Conservation (phyloP, 306 rosid genomes). For the Citrullus amarus region DNA sequence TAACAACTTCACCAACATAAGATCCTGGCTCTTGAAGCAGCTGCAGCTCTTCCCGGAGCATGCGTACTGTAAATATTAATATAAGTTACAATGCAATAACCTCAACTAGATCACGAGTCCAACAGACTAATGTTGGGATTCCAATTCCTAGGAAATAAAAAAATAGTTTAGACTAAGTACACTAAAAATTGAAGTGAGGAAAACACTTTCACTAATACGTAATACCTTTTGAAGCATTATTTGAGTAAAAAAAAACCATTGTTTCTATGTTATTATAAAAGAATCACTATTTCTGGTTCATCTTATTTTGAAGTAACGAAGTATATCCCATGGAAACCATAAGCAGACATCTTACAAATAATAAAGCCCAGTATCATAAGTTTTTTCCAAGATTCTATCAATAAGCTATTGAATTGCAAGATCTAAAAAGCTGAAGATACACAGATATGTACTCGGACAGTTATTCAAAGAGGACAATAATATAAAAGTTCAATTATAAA, state of each 20-base stretch:
- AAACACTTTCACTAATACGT: background rate
- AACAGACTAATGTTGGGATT: background rate
- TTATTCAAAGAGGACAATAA: background rate
- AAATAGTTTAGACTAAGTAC: background rate
- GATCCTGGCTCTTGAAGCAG: conserved; percentile 99
- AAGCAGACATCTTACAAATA: background rate
- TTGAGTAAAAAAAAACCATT: background rate
- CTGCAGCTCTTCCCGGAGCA: conserved; percentile 96
- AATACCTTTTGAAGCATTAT: background rate
- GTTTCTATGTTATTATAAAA: background rate
- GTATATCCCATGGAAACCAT: background rate
- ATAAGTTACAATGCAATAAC: background rate
- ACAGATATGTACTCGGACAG: background rate
- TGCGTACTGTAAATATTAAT: conserved; percentile 61
- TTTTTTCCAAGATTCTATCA: background rate
- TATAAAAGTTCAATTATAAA: background rate
- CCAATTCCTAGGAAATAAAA: background rate
- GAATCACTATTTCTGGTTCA: background rate
- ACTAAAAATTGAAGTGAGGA: background rate
- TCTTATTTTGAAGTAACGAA: background rate
- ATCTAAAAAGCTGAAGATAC: background rate
- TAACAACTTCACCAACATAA: conserved; percentile 95
- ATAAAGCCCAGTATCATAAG: background rate
- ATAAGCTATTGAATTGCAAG: background rate
- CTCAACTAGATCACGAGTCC: background rate